Evolutionary conservation across 108 stramenopile genomes (phyloP), one percentile per base, ranked within the genome.

Genomic region (Bacterosira constricta): DNA sequence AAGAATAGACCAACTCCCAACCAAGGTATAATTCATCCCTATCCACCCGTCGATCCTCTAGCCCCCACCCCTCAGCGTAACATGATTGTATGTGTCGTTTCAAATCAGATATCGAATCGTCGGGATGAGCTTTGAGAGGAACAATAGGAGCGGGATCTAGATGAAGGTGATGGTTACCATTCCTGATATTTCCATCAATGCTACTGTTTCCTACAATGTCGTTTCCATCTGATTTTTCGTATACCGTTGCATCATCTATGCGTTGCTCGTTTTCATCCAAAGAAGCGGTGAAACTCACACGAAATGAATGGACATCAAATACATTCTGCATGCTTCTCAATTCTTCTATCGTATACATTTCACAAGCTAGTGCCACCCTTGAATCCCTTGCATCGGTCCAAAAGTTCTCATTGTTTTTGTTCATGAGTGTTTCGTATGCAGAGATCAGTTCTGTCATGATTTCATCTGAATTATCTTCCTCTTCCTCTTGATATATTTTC

Each of bases 31-130:
- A 25, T 11, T 42, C 25, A 64, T 71, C 70, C 20, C 70, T 23
- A 35, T 71, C 70, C n/a, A 26, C 38, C 12, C 23, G 60, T 63
- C 70, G 44, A 15, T 47, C 70, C 29, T 29, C 27, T 21, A 71
- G 47, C 51, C 70, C 62, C 70, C 70, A 71, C 0, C 38, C 36
- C 20, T 36, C 51, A 29, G 31, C 32, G 30, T 71, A 58, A 34
- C 26, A 30, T 25, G 15, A 31, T 65, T 77, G 67, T 3, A 77
- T 63, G 10, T 13, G 9, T 35, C 71, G 51, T 55, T 77, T 77
- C 64, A 77, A 29, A 55, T 77, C 76, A 5, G 63, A 72, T 11
- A 77, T 47, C 21, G 70, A 72, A 37, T 77, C 76, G 26, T 72
- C 71, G 4, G 76, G 76, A 52, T 77, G 76, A 4, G 52, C 63